Evolutionary conservation across 345 rosid species (phyloP), one percentile per base, ranked within the genome.

Genomic region (Gossypium herbaceum): DNA sequence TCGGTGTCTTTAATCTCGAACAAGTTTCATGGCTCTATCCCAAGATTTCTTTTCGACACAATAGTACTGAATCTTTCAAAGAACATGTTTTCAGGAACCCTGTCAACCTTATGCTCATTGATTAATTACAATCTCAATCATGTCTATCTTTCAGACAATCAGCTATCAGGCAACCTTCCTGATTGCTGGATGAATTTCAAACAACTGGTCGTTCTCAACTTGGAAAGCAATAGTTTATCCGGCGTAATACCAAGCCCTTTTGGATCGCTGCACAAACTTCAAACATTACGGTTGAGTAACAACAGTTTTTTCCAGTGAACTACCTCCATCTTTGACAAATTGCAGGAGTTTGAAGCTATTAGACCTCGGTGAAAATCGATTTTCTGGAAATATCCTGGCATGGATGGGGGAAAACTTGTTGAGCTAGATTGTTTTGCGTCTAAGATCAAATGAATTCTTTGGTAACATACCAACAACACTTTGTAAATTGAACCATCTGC

Each of bases 1-100:
- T 13, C 10, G 12, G 12, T 58, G 19, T 73, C 58, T 68, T 5
- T 80, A 17, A 76, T 75, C 58, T 59, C 52, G 15, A 61, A 60
- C 41, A 2, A 2, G 3, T 70, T 76, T 59, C 9, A 59, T 12
- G 79, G 75, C 9, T 54, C 52, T 0, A 48, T 70, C 12, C 79
- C 75, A 0, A 17, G 1, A 22, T 29, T 67, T 58, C 50, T 60
- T 44, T 11, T 41, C 2, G 47, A 68, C 20, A 20, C 69, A 9
- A 15, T 56, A 20, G 22, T 57, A 0, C 9, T 76, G 60, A 22
- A 71, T 63, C 56, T 57, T 8, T 57, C 61, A 3, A 9, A 57
- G 27, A 57, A 57, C 61, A 57, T 2, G 61, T 57, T 57, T 12
- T 15, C 20, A 2, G 61, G 61, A 20, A 20, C 27, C 12, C 7